Conservation (phyloP, 2,329 filamentous ascomycete species). For the Aspergillus pseudoterreus region DNA sequence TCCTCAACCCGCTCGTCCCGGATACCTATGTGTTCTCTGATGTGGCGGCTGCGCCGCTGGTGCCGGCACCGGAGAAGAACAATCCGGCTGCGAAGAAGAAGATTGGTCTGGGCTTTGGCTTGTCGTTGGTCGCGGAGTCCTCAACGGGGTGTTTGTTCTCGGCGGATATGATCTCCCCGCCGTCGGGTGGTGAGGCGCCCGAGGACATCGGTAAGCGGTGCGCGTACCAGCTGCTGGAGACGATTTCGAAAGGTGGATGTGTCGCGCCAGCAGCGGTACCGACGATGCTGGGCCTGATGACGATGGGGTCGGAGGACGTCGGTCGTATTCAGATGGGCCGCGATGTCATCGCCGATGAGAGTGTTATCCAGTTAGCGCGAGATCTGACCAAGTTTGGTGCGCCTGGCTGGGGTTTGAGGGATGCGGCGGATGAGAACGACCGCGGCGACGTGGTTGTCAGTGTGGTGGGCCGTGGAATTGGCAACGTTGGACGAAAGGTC, state of each 20-base stretch:
- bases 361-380: constrained; percentile 73
- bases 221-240: constrained; percentile 83
- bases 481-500: constrained; percentile 92
- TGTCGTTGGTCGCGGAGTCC: constrained; percentile 90
- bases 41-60: constrained; percentile 56
- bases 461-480: constrained; percentile 88
- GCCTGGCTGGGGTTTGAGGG: constrained; percentile 84
- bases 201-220: constrained; percentile 88
- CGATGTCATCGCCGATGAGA: constrained; percentile 77
- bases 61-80: constrained; percentile 68
- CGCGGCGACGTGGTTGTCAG: constrained; percentile 74
- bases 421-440: constrained; percentile 63
- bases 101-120: constrained; percentile 84
- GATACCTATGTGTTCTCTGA: constrained; percentile 87
- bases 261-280: constrained; percentile 67
- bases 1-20: constrained; percentile 79
- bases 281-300: constrained; percentile 84
- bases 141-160: constrained; percentile 82
- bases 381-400: constrained; percentile 87
- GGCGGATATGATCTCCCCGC: constrained; percentile 72
- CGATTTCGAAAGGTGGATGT: constrained; percentile 77
- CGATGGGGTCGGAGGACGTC: constrained; percentile 96
- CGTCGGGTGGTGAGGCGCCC: constrained; percentile 74
- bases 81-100: constrained; percentile 52
- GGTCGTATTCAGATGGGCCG: constrained; percentile 78